These are phyloP conservation scores for Suillus lakei DNA, from an alignment of 768 basidiomycete genomes.

Conservation along the genomic window DNA sequence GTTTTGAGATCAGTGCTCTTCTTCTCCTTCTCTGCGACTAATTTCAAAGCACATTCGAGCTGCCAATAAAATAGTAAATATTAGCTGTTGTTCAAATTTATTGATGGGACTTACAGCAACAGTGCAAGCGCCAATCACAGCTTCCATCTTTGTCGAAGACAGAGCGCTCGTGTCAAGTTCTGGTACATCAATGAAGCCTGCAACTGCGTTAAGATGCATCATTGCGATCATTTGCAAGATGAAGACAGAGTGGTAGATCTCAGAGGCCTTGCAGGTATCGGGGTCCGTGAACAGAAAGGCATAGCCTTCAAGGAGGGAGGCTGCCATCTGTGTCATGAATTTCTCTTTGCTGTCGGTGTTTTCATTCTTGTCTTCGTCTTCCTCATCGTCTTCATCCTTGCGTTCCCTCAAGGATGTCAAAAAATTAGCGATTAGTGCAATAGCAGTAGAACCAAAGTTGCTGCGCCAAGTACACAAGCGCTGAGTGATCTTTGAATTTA, in stretches of 20 bases:
- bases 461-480: conserved; percentile 11
- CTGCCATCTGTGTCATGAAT: not conserved
- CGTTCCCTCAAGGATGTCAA: not conserved
- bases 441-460: conserved; percentile 4
- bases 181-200: conserved; percentile 6
- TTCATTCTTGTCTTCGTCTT: not conserved
- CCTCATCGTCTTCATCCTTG: not conserved
- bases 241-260: conserved; percentile 1
- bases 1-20: not conserved
- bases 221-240: conserved; percentile 7
- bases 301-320: not conserved
- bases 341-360: not conserved
- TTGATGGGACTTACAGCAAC: not conserved
- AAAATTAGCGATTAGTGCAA: not conserved
- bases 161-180: not conserved
- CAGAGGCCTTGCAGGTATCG: not conserved
- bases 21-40: not conserved
- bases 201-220: conserved; percentile 7
- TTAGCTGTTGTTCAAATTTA: not conserved
- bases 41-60: not conserved
- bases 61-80: not conserved
- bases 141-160: not conserved
- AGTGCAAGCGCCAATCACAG: too few relatives aligned
- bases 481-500: conserved; percentile 8
- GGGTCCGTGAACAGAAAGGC: conserved; percentile 11